Evolutionary conservation across 2,329 filamentous ascomycete species (phyloP).

Genomic region (Pyrenochaeta sp.): DNA sequence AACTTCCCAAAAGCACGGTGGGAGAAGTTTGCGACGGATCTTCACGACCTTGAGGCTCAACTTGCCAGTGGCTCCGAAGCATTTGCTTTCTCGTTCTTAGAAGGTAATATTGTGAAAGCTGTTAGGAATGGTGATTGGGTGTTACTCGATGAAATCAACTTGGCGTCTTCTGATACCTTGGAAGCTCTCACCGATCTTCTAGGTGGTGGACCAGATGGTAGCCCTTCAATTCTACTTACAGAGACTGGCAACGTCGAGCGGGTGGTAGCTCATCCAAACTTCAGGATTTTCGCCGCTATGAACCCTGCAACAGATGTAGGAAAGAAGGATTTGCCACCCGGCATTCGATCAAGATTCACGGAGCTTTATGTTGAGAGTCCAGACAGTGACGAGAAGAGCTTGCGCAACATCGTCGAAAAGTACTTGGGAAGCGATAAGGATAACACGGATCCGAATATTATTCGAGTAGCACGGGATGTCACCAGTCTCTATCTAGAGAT

Average conservation of each 20-base stretch:
- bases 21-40: constrained; percentile 77
- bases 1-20: constrained; percentile 73
- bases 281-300: constrained; percentile 98
- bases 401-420: constrained; percentile 85
- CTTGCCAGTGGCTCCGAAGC: constrained; percentile 74
- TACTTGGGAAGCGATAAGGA: constrained; percentile 75
- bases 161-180: constrained; percentile 92
- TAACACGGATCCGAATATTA: constrained; percentile 71
- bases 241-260: constrained; percentile 94
- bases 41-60: constrained; percentile 83
- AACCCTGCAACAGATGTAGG: constrained; percentile 98
- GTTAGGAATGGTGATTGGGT: constrained; percentile 97
- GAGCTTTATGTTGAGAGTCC: constrained; percentile 94
- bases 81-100: constrained; percentile 94
- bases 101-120: constrained; percentile 96
- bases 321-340: constrained; percentile 90
- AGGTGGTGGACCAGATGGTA: constrained; percentile 72
- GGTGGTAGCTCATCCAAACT: constrained; percentile 87
- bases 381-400: constrained; percentile 83
- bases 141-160: constrained; percentile 94
- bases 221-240: constrained; percentile 85
- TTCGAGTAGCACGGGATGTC: constrained; percentile 79
- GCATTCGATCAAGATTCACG: constrained; percentile 90
- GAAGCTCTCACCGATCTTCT: constrained; percentile 93
- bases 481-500: constrained; percentile 88